These are phyloP conservation scores for Bryoerythrophyllum caledonicum DNA, from an alignment of 225 moss, liverwort and hornwort species.

Conservation along the genomic window DNA sequence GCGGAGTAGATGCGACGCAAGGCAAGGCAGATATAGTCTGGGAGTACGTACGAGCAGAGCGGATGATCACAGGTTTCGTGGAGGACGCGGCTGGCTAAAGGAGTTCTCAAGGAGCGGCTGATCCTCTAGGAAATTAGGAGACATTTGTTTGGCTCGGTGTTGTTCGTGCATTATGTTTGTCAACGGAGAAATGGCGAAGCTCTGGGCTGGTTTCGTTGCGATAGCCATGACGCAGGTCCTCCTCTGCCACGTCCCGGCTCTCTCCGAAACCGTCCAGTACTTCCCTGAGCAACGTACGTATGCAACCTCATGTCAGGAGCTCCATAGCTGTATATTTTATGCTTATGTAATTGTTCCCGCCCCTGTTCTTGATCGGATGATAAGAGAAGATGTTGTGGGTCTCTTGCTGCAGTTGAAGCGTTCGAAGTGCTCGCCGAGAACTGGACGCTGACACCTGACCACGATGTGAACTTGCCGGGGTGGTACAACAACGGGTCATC, in stretches of 20 bases:
- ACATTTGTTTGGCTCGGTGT: not conserved
- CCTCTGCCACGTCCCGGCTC: not conserved
- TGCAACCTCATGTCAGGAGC: not conserved
- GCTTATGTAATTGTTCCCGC: not conserved
- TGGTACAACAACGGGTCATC: constrained; percentile 3
- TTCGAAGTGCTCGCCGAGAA: not conserved
- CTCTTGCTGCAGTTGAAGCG: not conserved
- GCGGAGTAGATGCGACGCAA: too few species aligned
- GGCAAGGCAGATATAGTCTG: not conserved
- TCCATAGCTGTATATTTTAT: not conserved
- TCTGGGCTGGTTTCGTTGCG: not conserved
- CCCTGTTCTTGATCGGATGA: not conserved
- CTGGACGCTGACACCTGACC: constrained; percentile 4
- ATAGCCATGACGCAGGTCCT: not conserved
- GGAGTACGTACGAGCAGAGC: not conserved
- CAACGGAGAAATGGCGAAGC: not conserved
- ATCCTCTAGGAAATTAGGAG: not conserved
- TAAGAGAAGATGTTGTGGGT: not conserved
- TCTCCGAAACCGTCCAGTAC: not conserved
- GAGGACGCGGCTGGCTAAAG: not conserved
- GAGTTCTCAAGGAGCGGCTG: not conserved
- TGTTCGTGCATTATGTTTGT: not conserved
- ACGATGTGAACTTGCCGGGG: constrained; percentile 11
- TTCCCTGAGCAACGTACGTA: not conserved
- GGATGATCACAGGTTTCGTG: not conserved